These are phyloP conservation scores for Metschnikowia orientalis DNA, from an alignment of 805 yeast species.

Conservation along the genomic window DNA sequence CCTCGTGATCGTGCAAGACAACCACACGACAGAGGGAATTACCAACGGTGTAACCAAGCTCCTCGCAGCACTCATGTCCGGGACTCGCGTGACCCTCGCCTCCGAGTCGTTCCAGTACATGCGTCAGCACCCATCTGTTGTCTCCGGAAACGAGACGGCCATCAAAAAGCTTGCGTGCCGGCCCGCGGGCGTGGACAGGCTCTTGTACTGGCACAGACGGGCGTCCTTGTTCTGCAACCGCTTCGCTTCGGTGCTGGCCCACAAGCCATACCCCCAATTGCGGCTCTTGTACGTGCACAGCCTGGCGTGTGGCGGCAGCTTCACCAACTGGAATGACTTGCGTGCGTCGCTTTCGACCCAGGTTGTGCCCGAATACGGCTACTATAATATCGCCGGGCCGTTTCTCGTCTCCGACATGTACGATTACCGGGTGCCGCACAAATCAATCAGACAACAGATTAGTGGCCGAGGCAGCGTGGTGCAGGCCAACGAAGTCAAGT, in stretches of 20 bases:
- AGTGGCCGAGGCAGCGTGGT: slow-evolving; percentile 53
- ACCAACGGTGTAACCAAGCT: slow-evolving; percentile 33
- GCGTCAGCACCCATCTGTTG: slow-evolving; percentile 11
- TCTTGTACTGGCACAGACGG: slow-evolving; percentile 33
- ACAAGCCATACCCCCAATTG: slow-evolving; percentile 19
- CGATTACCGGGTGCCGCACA: slow-evolving; percentile 52
- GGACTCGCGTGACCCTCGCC: slow-evolving; percentile 23
- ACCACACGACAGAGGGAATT: slow-evolving; percentile 20
- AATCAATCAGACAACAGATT: slow-evolving; percentile 15
- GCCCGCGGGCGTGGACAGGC: slow-evolving; percentile 14
- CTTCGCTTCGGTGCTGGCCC: slow-evolving; percentile 27
- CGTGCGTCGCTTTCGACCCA: slow-evolving; percentile 48
- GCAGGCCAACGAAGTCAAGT: slow-evolving; percentile 57
- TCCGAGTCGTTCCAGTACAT: slow-evolving; percentile 14
- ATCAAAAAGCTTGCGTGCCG: slow-evolving; percentile 16
- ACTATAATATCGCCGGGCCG: slow-evolving; percentile 51
- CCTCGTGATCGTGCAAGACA: slow-evolving; percentile 20
- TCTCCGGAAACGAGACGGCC: slow-evolving; percentile 11
- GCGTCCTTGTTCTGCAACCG: slow-evolving; percentile 48
- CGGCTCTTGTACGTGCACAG: slow-evolving; percentile 42
- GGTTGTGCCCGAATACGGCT: slow-evolving; percentile 47
- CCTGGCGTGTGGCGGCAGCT: slow-evolving; percentile 17
- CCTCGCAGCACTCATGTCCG: slow-evolving; percentile 36
- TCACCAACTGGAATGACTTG: slow-evolving; percentile 34
- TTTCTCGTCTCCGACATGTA: slow-evolving; percentile 53